A percentile compares a stretch with the other conserved stretches of the same genome.
Conservation (phyloP, 225 moss, liverwort and hornwort species). For the Bryum argenteum region DNA sequence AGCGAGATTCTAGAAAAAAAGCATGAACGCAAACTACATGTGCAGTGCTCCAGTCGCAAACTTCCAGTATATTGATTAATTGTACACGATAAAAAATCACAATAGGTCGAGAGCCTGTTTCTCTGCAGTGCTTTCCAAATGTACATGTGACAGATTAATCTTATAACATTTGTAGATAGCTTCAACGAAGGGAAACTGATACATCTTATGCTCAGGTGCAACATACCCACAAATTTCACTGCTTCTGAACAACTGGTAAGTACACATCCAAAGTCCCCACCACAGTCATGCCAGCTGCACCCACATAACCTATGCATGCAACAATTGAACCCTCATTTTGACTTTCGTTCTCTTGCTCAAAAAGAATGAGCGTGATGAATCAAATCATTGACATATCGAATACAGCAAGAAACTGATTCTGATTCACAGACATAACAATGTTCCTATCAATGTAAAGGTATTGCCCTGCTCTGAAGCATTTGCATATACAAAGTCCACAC, state of each 20-base stretch:
- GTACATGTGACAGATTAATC: not conserved
- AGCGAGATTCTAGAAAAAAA: not conserved
- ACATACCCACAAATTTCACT: slow-evolving; percentile 40
- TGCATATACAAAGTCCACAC: not conserved
- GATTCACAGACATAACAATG: slow-evolving; percentile 1
- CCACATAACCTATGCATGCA: slow-evolving; percentile 40
- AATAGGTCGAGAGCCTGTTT: not conserved
- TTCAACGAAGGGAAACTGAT: slow-evolving; percentile 14
- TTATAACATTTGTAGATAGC: slow-evolving; percentile 14
- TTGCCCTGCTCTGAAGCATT: not conserved
- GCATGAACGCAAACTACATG: not conserved
- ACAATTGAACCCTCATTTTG: slow-evolving; percentile 27
- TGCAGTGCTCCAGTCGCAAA: slow-evolving; percentile 8
- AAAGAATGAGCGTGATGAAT: not conserved
- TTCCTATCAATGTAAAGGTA: not conserved
- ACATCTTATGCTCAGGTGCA: slow-evolving; percentile 31
- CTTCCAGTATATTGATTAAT: not conserved
- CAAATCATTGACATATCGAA: not conserved
- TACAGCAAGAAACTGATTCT: slow-evolving; percentile 6
- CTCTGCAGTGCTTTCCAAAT: not conserved
- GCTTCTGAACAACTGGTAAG: slow-evolving; percentile 35
- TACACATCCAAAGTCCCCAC: slow-evolving; percentile 38
- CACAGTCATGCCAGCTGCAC: slow-evolving; percentile 48
- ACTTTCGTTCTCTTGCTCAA: slow-evolving; percentile 16
- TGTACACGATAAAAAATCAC: slow-evolving; percentile 1